These are phyloP conservation scores for Phytophthora quininea DNA, from an alignment of 352 stramenopile genomes.

Conservation along the genomic window DNA sequence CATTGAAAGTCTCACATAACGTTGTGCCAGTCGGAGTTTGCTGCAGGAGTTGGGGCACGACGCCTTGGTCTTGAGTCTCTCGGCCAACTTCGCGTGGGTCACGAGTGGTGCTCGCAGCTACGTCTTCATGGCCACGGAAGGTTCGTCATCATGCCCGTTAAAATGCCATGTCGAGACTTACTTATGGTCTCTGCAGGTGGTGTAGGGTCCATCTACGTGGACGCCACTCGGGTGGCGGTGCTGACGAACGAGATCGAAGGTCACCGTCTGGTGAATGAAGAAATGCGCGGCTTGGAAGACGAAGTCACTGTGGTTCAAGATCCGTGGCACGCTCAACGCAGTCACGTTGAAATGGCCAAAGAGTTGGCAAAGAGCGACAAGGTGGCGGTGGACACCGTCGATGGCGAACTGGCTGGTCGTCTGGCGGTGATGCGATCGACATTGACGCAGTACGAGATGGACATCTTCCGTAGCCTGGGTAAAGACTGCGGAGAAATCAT, in stretches of 20 bases:
- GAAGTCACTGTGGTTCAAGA: conserved; percentile 52
- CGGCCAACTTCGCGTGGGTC: conserved; percentile 77
- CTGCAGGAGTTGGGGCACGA: conserved; percentile 49
- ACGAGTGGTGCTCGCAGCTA: conserved; percentile 64
- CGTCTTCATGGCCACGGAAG: conserved; percentile 73
- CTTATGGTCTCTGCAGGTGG: conserved; percentile 33
- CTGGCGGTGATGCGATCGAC: conserved; percentile 45
- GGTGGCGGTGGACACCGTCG: conserved; percentile 35
- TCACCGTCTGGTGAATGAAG: conserved; percentile 71
- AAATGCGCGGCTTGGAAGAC: conserved; percentile 57
- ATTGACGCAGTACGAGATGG: conserved; percentile 63
- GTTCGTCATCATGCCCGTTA: conserved; percentile 17
- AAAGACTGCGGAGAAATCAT: conserved; percentile 74
- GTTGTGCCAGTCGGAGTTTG: conserved; percentile 42
- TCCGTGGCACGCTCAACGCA: conserved; percentile 58
- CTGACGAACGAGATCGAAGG: conserved; percentile 81
- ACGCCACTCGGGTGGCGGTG: conserved; percentile 51
- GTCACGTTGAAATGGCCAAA: conserved; percentile 32
- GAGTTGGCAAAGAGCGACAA: conserved; percentile 48
- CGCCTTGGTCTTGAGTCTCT: conserved; percentile 57
- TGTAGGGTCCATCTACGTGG: conserved; percentile 69
- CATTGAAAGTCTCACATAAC: not conserved
- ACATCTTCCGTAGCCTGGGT: conserved; percentile 57
- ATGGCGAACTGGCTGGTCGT: conserved; percentile 35
- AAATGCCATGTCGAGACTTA: not conserved